Conservation (phyloP, 2,329 filamentous ascomycete genomes). For the Aspergillus sp. region DNA sequence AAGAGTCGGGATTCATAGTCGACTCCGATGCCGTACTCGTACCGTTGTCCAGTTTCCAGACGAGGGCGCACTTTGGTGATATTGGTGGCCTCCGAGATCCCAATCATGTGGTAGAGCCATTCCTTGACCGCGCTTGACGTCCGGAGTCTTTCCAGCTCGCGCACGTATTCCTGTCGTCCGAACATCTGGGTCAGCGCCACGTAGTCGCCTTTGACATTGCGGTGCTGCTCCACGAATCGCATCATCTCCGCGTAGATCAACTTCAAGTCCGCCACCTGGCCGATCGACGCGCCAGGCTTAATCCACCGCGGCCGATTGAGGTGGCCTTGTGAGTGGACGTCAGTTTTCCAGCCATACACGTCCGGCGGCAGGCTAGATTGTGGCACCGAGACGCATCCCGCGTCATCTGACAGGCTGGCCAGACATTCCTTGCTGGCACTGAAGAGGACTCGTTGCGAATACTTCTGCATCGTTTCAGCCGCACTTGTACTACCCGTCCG, state of each 20-base stretch:
- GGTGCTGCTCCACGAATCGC: slow-evolving; percentile 35
- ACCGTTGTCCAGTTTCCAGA: slow-evolving; percentile 38
- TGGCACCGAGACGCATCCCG: slow-evolving; percentile 55
- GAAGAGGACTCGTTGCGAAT: slow-evolving; percentile 57
- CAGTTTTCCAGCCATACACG: slow-evolving; percentile 48
- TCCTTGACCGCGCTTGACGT: slow-evolving; percentile 36
- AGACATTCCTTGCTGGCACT: slow-evolving; percentile 56
- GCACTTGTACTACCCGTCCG: slow-evolving; percentile 11
- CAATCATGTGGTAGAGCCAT: slow-evolving; percentile 38
- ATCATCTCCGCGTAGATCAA: slow-evolving; percentile 47
- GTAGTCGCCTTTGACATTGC: slow-evolving; percentile 41
- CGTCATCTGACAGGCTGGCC: slow-evolving; percentile 41
- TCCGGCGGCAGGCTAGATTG: slow-evolving; percentile 51
- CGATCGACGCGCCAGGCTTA: slow-evolving; percentile 51
- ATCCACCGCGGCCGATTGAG: slow-evolving; percentile 50
- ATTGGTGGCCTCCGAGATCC: slow-evolving; percentile 39
- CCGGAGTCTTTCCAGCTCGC: slow-evolving; percentile 43
- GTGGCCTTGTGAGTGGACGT: slow-evolving; percentile 35
- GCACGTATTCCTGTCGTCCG: slow-evolving; percentile 53
- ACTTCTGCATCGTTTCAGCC: slow-evolving; percentile 37
- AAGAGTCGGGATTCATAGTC: slow-evolving; percentile 55
- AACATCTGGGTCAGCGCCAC: slow-evolving; percentile 53
- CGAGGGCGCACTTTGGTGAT: slow-evolving; percentile 35
- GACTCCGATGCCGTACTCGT: slow-evolving; percentile 54
- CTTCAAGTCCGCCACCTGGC: slow-evolving; percentile 50